Base-by-base conservation (phyloP, 495 filamentous ascomycete species). In the Penicillium coffeae region DNA sequence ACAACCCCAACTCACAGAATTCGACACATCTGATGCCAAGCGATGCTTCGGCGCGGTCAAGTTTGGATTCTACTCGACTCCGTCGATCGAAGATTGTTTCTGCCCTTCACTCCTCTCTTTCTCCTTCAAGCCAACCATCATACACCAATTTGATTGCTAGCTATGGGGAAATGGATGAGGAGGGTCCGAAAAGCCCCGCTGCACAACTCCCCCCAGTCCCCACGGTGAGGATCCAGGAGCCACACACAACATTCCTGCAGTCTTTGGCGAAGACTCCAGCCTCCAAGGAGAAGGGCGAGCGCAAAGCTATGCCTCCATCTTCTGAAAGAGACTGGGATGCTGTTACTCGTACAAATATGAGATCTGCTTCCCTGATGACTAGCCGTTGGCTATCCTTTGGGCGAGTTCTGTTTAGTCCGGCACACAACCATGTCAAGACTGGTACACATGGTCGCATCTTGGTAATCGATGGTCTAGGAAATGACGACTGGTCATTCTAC, bases 401-500 rank as follows among this genome's bases (percentile, higher is more conserved):
- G 12, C 83, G 91, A 44, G 90, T 97, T 0, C 79, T 99, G 8
- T 95, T 99, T 69, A 94, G 88, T 56, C 93, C 94, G 3, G 88
- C 90, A 14, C 86, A 94, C 47, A 84, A 87, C 19, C 86, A 88
- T 44, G 78, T 96, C 30, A 81, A 83, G 33, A 76, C 80, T 6
- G 84, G 69, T 22, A 65, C 70, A 8, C 70, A 81, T 21, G 77
- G 82, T 22, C 67, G 79, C 16, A 78, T 99, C 25, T 78, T 99
- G 13, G 86, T 99, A 16, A 78, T 99, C 34, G 93, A 99, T 65
- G 94, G 94, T 9, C 80, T 98, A 21, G 88, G 86, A 39, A 88
- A 84, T 51, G 84, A 93, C 55, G 94, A 99, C 64, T 99, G 94
- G 94, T 96, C 91, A 3, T 97, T 94, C 69, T 98, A 96, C 64